Percentiles rank a stretch among this genome's conserved stretches.
phyloP scores from a whole-genome alignment of 352 stramenopile genomes.

The Globisporangium recalcitrans region DNA sequence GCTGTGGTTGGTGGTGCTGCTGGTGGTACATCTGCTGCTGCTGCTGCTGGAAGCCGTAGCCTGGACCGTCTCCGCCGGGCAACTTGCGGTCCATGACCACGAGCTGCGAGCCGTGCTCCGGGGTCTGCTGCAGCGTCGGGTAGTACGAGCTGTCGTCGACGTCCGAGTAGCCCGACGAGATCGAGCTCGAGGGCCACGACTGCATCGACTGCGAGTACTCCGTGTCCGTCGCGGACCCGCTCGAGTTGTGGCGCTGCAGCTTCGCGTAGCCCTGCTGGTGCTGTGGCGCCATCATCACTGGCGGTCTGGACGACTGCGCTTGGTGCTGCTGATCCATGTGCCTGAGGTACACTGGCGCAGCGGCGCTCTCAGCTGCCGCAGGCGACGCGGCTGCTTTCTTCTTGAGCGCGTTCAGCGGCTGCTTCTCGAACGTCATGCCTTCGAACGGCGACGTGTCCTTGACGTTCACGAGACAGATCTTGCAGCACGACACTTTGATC shows the following conservation, averaged over 20 bases:
- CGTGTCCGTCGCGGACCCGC: slow-evolving; percentile 37
- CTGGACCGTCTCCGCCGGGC: slow-evolving; percentile 29
- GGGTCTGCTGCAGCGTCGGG: slow-evolving; percentile 13
- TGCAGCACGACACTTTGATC: slow-evolving; percentile 65
- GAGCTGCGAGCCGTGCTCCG: slow-evolving; percentile 15
- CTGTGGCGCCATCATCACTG: slow-evolving; percentile 5
- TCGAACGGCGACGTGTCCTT: slow-evolving; percentile 67
- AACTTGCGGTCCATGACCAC: slow-evolving; percentile 38
- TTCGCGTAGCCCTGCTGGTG: slow-evolving; percentile 13
- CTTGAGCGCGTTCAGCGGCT: slow-evolving; percentile 24
- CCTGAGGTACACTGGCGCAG: background rate
- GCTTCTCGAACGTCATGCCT: slow-evolving; percentile 37
- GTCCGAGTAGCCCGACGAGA: slow-evolving; percentile 52
- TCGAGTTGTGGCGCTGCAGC: slow-evolving; percentile 23
- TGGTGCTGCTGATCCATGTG: slow-evolving; percentile 1
- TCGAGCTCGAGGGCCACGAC: slow-evolving; percentile 53
- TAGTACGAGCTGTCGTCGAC: slow-evolving; percentile 35
- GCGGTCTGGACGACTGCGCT: background rate
- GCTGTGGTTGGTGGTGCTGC: slow-evolving; percentile 3
- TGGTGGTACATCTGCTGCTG: slow-evolving; percentile 17
- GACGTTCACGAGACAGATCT: slow-evolving; percentile 63
- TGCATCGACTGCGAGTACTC: slow-evolving; percentile 54
- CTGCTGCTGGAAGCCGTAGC: slow-evolving; percentile 8
- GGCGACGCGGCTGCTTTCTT: slow-evolving; percentile 17
- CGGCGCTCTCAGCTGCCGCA: background rate